Evolutionary conservation across 2,329 filamentous ascomycete genomes (phyloP), one percentile per base, ranked within the genome.

Genomic region (Ilyonectria mors-panacis): DNA sequence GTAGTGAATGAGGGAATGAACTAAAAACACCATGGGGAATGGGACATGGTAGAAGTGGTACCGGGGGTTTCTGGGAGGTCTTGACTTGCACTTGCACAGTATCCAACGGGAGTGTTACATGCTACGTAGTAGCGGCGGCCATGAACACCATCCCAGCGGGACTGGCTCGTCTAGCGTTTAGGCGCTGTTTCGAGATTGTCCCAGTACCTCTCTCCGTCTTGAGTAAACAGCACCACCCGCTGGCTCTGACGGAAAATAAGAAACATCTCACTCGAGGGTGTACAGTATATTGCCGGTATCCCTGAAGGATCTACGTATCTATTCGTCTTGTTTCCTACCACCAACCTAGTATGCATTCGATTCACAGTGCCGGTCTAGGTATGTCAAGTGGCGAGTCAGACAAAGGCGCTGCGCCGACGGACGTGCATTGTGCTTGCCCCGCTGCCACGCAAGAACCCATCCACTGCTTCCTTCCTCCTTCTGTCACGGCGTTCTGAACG

Each of bases 381-480:
- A 10, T 47, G 39, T 30, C 15, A 13, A 53, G 4, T 44, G 17
- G 17, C 50, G 28, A 53, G 63, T 61, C 35, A 35, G 28, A 30
- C 15, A 23, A 45, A 19, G 37, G n/a, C n/a, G n/a, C n/a, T n/a
- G n/a, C 28, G 26, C 45, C 45, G 21, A 57, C 44, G 51, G 23
- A 26, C 23, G 23, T 26, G 63, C 58, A 45, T 65, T 42, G 59
- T 45, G 50, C 21, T 23, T 51, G 50, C 63, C 58, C 63, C 58
- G 37, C 58, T 61, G 51, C 63, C 63, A 45, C 57, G 47, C 47
- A 30, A 66, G 45, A 61, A 26, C 26, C 51, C 51, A n/a, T 26
- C 54, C 37, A 53, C 44, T 47, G 51, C 47, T 50, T 51, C 44
- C 42, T 37, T 42, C 48, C 35, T 42, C 37, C 26, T 56, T 17